phyloP scores from a whole-genome alignment of 495 filamentous ascomycete genomes.

The Hypoxylon fuscum region DNA sequence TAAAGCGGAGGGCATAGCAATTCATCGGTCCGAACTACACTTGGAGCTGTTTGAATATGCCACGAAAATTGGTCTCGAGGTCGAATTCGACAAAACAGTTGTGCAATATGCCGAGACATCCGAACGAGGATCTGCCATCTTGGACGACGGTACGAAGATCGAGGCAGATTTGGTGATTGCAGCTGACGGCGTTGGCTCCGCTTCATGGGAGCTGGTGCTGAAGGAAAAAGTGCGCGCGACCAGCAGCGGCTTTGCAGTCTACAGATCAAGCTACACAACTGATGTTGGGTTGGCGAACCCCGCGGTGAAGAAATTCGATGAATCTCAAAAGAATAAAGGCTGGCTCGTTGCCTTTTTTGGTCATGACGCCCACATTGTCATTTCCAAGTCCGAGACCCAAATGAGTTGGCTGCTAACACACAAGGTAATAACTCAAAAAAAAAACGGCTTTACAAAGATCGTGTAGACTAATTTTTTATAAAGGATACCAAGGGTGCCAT shows the following conservation, averaged over 20 bases:
- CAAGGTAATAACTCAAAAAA: conserved; percentile 52
- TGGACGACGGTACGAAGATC: conserved; percentile 49
- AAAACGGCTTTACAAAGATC: too few relatives aligned
- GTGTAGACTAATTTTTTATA: too few relatives aligned
- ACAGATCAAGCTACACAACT: background rate
- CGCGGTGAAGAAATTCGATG: background rate
- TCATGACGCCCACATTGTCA: conserved; percentile 65
- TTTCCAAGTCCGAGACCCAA: conserved; percentile 64
- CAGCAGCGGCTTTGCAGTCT: conserved; percentile 32
- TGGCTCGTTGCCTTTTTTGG: too few relatives aligned
- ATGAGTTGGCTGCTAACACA: background rate
- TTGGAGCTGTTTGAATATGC: too few relatives aligned
- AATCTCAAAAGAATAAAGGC: too few relatives aligned
- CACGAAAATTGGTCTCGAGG: too few relatives aligned
- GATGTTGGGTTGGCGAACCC: too few relatives aligned
- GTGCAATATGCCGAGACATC: too few relatives aligned
- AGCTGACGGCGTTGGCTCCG: conserved; percentile 56
- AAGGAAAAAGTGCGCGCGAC: conserved; percentile 44
- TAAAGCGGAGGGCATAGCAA: too few relatives aligned
- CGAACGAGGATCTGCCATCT: conserved; percentile 22
- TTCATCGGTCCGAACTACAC: too few relatives aligned
- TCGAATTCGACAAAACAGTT: too few relatives aligned
- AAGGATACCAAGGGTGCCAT: too few relatives aligned
- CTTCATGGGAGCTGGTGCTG: conserved; percentile 41
- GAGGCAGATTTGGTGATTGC: conserved; percentile 57